Evolutionary conservation across 768 basidiomycete species (phyloP).

Genomic region (Pleurotus ostreatus): DNA sequence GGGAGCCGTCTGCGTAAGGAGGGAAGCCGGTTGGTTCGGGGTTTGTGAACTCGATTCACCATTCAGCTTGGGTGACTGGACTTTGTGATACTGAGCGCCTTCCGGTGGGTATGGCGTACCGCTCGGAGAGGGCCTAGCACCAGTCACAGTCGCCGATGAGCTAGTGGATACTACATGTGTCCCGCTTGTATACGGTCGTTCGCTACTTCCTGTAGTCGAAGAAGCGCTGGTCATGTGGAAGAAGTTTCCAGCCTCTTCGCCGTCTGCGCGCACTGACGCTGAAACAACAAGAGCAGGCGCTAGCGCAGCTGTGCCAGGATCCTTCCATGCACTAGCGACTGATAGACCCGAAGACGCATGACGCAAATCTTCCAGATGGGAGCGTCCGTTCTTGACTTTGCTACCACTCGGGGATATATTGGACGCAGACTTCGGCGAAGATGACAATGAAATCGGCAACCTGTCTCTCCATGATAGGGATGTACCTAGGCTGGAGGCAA

Average conservation of each 20-base stretch:
- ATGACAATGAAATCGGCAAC: conserved; percentile 29
- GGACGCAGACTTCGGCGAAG: conserved; percentile 32
- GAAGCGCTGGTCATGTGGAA: conserved; percentile 26
- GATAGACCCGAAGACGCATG: conserved; percentile 33
- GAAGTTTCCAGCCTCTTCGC: conserved; percentile 33
- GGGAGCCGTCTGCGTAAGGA: conserved; percentile 66
- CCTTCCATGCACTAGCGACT: conserved; percentile 42
- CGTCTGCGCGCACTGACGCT: conserved; percentile 41
- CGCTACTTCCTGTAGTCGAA: not conserved
- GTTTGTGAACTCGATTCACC: not conserved
- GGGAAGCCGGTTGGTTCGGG: conserved; percentile 34
- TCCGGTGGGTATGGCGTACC: conserved; percentile 26
- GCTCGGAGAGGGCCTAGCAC: conserved; percentile 36
- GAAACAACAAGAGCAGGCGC: conserved; percentile 53
- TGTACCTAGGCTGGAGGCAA: conserved; percentile 10
- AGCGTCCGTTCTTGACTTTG: conserved; percentile 5
- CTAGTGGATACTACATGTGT: conserved; percentile 26
- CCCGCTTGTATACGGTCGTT: not conserved
- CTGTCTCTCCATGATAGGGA: conserved; percentile 35
- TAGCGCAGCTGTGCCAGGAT: conserved; percentile 46
- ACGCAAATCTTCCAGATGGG: conserved; percentile 22
- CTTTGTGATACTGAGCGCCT: not conserved
- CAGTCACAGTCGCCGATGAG: conserved; percentile 38
- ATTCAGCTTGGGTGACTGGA: not conserved
- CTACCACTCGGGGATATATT: conserved; percentile 4